Evolutionary conservation across 805 yeast genomes (phyloP).

Genomic region (Schizosaccharomyces osmophilus): DNA sequence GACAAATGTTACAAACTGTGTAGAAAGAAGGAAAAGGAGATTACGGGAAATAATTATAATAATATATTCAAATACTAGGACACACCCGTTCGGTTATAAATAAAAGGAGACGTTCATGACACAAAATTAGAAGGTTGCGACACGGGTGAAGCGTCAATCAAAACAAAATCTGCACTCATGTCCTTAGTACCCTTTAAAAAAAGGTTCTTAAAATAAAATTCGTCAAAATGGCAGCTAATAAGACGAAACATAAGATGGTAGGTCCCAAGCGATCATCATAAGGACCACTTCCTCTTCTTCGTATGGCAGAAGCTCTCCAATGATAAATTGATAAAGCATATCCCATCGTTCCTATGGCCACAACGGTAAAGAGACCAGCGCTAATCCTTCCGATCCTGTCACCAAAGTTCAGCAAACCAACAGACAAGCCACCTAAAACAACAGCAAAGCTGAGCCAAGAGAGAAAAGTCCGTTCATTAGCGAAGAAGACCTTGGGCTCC

Average conservation of each 20-base stretch:
- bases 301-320: conserved; percentile 97
- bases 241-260: conserved; percentile 82
- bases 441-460: conserved; percentile 99
- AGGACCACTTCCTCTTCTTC: conserved; percentile 96
- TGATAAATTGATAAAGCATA: conserved; percentile 90
- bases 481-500: conserved; percentile 96
- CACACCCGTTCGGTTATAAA: no score
- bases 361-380: conserved; percentile 81
- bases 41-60: no score
- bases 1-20: no score
- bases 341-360: conserved; percentile 93
- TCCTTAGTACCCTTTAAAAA: not conserved
- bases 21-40: no score
- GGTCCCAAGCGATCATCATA: conserved; percentile 98
- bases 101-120: no score
- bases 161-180: no score
- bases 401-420: conserved; percentile 88
- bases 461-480: conserved; percentile 92
- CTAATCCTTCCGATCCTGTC: conserved; percentile 46
- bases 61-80: no score
- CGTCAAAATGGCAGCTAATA: conserved; percentile 76
- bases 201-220: conserved; percentile 63
- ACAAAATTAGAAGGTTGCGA: no score
- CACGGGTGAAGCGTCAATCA: no score
- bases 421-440: conserved; percentile 84